These are phyloP conservation scores for Coemansia asiatica DNA, from an alignment of 192 early-diverging fungal species.

Conservation along the genomic window DNA sequence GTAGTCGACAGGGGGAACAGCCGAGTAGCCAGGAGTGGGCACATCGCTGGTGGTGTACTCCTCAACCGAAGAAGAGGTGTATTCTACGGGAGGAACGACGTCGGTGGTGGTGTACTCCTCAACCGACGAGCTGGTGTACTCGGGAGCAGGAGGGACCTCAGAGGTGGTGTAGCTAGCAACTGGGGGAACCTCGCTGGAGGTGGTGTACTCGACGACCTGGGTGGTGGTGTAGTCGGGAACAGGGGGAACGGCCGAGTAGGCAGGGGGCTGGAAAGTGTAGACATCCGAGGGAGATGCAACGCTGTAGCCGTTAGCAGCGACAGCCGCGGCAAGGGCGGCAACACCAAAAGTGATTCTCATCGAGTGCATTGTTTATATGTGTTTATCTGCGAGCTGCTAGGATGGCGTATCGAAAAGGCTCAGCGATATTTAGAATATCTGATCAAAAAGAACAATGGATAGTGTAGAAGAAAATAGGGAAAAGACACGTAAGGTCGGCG, in stretches of 20 bases:
- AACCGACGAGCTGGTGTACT: neutral
- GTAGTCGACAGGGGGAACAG: neutral
- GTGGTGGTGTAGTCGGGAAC: neutral
- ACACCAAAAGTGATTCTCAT: constrained; percentile 41
- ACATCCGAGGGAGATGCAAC: constrained; percentile 21
- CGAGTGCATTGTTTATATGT: constrained; percentile 30
- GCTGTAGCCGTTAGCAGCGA: constrained; percentile 18
- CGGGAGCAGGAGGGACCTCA: neutral
- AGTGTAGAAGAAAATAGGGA: constrained; percentile 7
- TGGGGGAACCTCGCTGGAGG: neutral
- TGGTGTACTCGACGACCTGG: constrained; percentile 1
- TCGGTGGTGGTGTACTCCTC: neutral
- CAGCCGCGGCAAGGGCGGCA: constrained; percentile 41
- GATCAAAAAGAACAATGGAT: neutral
- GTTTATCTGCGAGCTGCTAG: constrained; percentile 3
- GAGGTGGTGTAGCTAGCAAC: constrained; percentile 9
- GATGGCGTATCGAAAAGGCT: neutral
- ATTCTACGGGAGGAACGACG: neutral
- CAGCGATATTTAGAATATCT: neutral
- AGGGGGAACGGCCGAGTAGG: constrained; percentile 7
- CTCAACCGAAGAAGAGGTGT: neutral
- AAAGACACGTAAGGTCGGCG: neutral
- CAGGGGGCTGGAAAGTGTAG: constrained; percentile 15
- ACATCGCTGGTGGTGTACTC: neutral
- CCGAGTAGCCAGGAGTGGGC: neutral